Evolutionary conservation across 2,329 filamentous ascomycete species (phyloP).

Genomic region (Epichloe coenophiala): DNA sequence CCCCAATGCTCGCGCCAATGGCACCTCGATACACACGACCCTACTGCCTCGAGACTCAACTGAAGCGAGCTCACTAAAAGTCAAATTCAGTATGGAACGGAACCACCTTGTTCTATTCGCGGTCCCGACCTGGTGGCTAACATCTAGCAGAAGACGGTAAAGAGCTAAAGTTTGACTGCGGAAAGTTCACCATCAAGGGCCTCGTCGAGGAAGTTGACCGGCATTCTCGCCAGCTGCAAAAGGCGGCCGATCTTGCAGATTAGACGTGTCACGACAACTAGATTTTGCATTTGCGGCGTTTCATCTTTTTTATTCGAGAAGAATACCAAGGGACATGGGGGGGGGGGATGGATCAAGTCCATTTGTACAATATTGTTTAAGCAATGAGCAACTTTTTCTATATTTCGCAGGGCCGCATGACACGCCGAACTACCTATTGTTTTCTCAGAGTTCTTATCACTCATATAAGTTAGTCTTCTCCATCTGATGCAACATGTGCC

Average conservation of each 20-base stretch:
- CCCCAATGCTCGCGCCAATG: conserved; percentile 56
- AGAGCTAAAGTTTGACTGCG: conserved; percentile 69
- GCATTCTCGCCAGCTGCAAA: conserved; percentile 69
- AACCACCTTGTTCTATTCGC: neutral
- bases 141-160: conserved; percentile 68
- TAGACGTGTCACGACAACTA: conserved; percentile 13
- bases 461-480: neutral
- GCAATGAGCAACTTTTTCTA: conserved; percentile 13
- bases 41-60: conserved; percentile 58
- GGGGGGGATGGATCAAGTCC: conserved; percentile 7
- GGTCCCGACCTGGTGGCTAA: conserved; percentile 10
- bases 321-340: neutral
- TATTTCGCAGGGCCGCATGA: conserved; percentile 11
- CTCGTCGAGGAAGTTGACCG: conserved; percentile 81
- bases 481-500: conserved; percentile 8
- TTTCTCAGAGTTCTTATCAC: conserved; percentile 6
- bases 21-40: conserved; percentile 66
- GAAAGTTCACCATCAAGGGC: conserved; percentile 71
- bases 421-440: conserved; percentile 3
- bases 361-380: conserved; percentile 7
- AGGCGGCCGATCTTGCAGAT: conserved; percentile 64
- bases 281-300: conserved; percentile 21
- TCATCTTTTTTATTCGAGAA: conserved; percentile 1
- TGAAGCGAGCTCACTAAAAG: conserved; percentile 52
- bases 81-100: conserved; percentile 74